Percentiles rank a stretch among this genome's conserved stretches.
Conservation (phyloP, 805 yeast species). For the Nakazawaea holstii region DNA sequence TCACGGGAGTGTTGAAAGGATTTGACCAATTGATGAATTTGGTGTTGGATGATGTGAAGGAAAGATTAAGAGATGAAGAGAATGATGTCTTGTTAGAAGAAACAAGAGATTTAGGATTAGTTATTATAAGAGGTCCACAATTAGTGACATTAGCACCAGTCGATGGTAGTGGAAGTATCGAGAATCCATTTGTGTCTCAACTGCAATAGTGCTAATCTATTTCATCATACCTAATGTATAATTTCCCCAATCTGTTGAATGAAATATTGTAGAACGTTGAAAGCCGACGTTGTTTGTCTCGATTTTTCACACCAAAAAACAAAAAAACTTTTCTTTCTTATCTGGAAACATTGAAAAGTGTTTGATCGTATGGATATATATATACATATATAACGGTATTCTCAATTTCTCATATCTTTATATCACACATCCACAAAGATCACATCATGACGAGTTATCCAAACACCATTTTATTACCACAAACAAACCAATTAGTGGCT, state of each 20-base stretch:
- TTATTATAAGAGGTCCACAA: constrained; percentile 83
- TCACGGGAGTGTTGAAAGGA: constrained; percentile 79
- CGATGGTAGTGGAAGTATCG: constrained; percentile 65
- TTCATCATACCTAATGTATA: constrained; percentile 10
- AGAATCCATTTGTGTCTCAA: constrained; percentile 51
- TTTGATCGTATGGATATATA: too few relatives aligned
- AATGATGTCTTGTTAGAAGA: constrained; percentile 34
- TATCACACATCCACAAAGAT: not conserved
- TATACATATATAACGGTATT: not conserved
- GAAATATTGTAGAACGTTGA: not conserved
- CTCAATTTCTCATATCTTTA: not conserved
- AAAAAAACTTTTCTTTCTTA: not conserved
- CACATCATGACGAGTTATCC: constrained; percentile 7
- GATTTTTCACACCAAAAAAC: not conserved
- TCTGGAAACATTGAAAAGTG: not conserved
- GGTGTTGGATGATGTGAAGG: constrained; percentile 67
- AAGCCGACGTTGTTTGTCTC: not conserved
- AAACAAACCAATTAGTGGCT: constrained; percentile 85
- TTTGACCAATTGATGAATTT: constrained; percentile 77
- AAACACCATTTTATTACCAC: constrained; percentile 71
- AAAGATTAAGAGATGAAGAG: constrained; percentile 50
- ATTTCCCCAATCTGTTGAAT: not conserved
- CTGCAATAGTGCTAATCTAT: not conserved
- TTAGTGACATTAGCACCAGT: constrained; percentile 69
- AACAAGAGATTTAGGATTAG: constrained; percentile 67